phyloP scores from a whole-genome alignment of 2,329 filamentous ascomycete species.

The Fusarium citri region DNA sequence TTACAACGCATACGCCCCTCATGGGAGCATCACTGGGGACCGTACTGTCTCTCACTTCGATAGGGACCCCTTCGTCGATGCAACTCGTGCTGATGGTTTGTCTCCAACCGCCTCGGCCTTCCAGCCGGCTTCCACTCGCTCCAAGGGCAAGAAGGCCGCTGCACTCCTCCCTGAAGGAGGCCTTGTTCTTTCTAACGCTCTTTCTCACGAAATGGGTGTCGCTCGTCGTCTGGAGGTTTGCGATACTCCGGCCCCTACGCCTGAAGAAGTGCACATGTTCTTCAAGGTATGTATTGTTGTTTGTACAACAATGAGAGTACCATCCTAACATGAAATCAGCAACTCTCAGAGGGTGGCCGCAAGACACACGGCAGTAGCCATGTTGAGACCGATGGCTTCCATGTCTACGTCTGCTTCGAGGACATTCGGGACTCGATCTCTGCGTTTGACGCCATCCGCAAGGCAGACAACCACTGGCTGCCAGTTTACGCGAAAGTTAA shows the following conservation, averaged over 20 bases:
- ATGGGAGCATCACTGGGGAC: constrained; percentile 39
- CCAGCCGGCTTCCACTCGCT: constrained; percentile 57
- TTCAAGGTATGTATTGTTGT: constrained; percentile 55
- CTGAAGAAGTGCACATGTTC: constrained; percentile 57
- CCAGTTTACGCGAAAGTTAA: constrained; percentile 42
- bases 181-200: constrained; percentile 48
- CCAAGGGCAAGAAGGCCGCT: constrained; percentile 2
- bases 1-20: constrained; percentile 34
- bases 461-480: constrained; percentile 60
- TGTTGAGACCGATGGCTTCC: constrained; percentile 52
- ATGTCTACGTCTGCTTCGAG: constrained; percentile 66
- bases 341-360: constrained; percentile 51
- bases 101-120: constrained; percentile 74
- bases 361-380: constrained; percentile 54
- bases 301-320: not conserved
- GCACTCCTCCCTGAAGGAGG: constrained; percentile 33
- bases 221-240: constrained; percentile 60
- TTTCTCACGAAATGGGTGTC: constrained; percentile 61
- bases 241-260: constrained; percentile 47
- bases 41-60: constrained; percentile 48
- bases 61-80: constrained; percentile 67
- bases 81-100: constrained; percentile 53
- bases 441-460: constrained; percentile 59
- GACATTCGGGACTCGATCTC: constrained; percentile 71
- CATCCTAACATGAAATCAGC: constrained; percentile 49